Base-by-base conservation (phyloP, 768 basidiomycete genomes). In the Amanita muscaria region DNA sequence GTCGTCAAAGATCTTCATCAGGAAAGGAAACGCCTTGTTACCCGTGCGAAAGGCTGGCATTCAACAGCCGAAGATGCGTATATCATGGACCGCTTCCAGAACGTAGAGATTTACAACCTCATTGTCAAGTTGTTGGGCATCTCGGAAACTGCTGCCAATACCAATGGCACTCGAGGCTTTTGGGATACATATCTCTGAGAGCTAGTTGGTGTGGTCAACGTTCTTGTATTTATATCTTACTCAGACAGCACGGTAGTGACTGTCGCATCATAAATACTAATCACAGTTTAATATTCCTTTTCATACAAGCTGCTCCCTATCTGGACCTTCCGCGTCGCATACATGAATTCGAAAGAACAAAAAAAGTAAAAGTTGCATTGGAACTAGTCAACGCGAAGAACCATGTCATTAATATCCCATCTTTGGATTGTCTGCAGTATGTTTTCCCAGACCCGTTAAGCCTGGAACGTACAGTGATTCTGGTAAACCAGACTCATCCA, bases 91-190 rank as follows among this genome's bases (percentile, higher is more conserved):
- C 77, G 78, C n/a, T 93, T 94, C 65, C 62, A 71, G 56, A 94
- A 93, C 51, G 77, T 92, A 30, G 80, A 94, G 63, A 64, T 96
- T 22, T 93, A 93, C 60, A 82, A 80, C 50, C 78, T 94, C 16
- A 71, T 91, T 44, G 74, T 79, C 65, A 83, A 78, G 57, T 65
- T 93, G 30, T 64, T 92, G 22, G 83, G 77, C 5, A 74, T 88
- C 27, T 70, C 75, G 51, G 54, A 64, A 7, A 63, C 62, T 40
- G 72, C 74, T 7, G 82, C 80, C 23, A 53, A 59, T 14, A 88
- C 73, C 36, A 93, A 93, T 53, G 90, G 89, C 22, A 89, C 88
- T 2, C 43, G 44, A 22, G 80, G 82, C 9, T 93, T 92, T 62
- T 94, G 91, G 91, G 78, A 90, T 57, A 67, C 68, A 50, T 90